Base-by-base conservation (phyloP, 352 stramenopile genomes). In the Globisporangium cystogenes region DNA sequence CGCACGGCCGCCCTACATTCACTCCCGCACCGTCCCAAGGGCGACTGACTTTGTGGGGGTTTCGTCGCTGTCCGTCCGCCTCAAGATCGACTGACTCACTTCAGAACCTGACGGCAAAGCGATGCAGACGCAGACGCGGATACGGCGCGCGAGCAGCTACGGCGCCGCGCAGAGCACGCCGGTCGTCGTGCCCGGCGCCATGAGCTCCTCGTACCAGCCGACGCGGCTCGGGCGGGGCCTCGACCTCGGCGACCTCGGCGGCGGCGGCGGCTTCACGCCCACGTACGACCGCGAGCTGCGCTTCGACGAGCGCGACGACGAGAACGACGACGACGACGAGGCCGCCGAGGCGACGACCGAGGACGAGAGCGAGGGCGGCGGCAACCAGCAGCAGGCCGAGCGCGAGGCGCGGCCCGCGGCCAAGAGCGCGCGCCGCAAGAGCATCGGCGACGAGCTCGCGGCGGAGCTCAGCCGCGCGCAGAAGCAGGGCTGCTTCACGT, bases 401-500 rank as follows among this genome's bases (percentile, higher is more conserved):
- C 12, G 33, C 8, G 33, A 39, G 33, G 14, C 33, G 33, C 31
- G 31, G 10, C 33, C 8, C 1, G 1, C 29, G 7, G 29, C 29
- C 8, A 35, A 35, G 10, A 35, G 33, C 33, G 29, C 29, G 39
- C 48, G 65, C 20, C 44, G 62, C 18, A 55, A 68, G 35, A 74
- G 63, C 37, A 20, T 51, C 20, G 63, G 58, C 48, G 55, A 59
- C 39, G 7, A 2, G 18, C 14, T 44, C 33, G 24, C 35, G 5
- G 11, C 31, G 16, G 60, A 70, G 53, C 65, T 90, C 8, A 86
- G 70, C 42, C 62, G 48, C 4, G 76, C 70, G n/a, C 80, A 93
- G 59, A 90, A 91, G 48, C 70, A 69, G n/a, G 79, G 80, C 6
- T 93, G 82, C 57, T 91, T 88, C 58, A 72, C 74, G 53, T 90